Evolutionary conservation across 441 rosid species (phyloP).

Genomic region (Pelargonium myrrhifolium): DNA sequence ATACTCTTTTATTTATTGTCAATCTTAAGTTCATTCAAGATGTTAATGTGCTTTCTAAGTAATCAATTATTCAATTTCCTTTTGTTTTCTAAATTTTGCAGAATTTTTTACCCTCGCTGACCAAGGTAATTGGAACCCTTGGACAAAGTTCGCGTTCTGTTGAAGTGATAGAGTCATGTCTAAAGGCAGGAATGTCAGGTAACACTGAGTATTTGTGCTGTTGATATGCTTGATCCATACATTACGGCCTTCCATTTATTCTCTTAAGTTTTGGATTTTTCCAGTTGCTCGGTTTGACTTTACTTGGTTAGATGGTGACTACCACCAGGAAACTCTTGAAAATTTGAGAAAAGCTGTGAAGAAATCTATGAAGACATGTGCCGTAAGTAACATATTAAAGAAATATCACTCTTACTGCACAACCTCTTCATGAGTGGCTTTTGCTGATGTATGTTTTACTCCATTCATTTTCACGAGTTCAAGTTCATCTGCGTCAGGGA

Average conservation of each 20-base stretch:
- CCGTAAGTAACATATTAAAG: constrained; percentile 15
- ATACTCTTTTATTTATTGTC: background rate
- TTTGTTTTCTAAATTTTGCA: background rate
- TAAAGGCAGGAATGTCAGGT: constrained; percentile 26
- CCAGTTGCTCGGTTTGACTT: constrained; percentile 26
- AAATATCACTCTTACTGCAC: background rate
- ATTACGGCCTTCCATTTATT: background rate
- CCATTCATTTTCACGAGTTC: background rate
- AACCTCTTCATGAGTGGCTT: background rate
- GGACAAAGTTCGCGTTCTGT: constrained; percentile 23
- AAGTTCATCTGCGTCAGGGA: background rate
- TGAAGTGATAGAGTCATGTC: constrained; percentile 23
- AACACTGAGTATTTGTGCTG: background rate
- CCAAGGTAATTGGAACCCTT: constrained; percentile 22
- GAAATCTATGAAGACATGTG: constrained; percentile 25
- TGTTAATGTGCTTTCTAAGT: background rate
- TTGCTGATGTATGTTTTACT: background rate
- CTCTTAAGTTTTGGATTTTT: background rate
- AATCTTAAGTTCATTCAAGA: background rate
- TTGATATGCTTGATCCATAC: background rate
- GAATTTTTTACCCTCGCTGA: constrained; percentile 16
- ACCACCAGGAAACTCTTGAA: constrained; percentile 28
- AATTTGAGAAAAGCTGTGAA: constrained; percentile 22
- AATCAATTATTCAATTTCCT: background rate
- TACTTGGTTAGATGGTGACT: constrained; percentile 27